A percentile compares a stretch with the other conserved stretches of the same genome.
Evolutionary conservation across 106 monocot species (phyloP).

Genomic region (Dendrobium catenatum): DNA sequence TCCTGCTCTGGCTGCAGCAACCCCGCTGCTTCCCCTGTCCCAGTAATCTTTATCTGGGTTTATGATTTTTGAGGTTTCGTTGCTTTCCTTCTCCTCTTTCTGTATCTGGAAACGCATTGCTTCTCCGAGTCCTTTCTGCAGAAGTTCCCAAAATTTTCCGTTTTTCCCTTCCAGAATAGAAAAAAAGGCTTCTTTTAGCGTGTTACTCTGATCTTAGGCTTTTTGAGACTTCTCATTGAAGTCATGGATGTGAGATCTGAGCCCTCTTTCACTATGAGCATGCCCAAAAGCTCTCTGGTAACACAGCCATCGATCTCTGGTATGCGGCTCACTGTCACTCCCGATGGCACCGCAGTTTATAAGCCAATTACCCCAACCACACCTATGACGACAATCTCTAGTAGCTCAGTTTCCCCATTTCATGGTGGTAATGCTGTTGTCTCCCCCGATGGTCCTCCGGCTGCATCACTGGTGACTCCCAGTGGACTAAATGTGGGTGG

Average conservation of each 20-base stretch:
- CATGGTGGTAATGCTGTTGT: not conserved
- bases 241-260: slow-evolving; percentile 20
- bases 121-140: not conserved
- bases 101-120: not conserved
- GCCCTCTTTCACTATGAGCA: not conserved
- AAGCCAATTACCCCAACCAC: not conserved
- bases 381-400: not conserved
- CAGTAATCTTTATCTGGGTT: not conserved
- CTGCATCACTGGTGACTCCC: not conserved
- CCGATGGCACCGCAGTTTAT: slow-evolving; percentile 13
- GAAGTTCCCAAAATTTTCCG: not conserved
- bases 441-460: not conserved
- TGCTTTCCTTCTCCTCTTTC: not conserved
- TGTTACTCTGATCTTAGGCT: not conserved
- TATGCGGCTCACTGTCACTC: slow-evolving; percentile 10
- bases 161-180: not conserved
- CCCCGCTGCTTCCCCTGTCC: not conserved
- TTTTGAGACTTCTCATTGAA: not conserved
- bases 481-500: not conserved
- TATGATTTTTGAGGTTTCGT: not conserved
- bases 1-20: not conserved
- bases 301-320: not conserved
- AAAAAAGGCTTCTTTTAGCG: not conserved
- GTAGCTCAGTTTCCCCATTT: not conserved
- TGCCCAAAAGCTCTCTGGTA: slow-evolving; percentile 1